These are phyloP conservation scores for Aureobasidium sp. DNA, from an alignment of 2,329 filamentous ascomycete genomes.

Conservation along the genomic window DNA sequence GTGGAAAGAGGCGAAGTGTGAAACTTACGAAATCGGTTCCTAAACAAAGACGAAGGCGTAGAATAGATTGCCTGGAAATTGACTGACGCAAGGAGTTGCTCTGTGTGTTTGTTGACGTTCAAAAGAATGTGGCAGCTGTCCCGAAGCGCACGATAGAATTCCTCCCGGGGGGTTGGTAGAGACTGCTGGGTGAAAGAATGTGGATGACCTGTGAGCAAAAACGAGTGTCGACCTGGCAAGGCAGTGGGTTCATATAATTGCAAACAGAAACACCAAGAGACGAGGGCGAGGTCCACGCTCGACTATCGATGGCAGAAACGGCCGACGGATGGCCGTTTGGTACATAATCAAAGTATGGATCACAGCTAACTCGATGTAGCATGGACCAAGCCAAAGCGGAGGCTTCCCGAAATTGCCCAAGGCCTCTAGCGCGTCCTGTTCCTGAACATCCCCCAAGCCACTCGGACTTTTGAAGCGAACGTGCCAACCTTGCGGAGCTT, in stretches of 20 bases:
- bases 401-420: slow-evolving; percentile 7
- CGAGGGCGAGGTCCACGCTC: not conserved
- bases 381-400: not conserved
- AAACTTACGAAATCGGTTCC: slow-evolving; percentile 11
- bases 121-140: slow-evolving; percentile 17
- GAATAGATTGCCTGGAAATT: slow-evolving; percentile 15
- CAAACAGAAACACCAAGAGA: not conserved
- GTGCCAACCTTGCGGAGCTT: slow-evolving; percentile 1
- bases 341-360: slow-evolving; percentile 8
- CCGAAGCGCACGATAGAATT: slow-evolving; percentile 10
- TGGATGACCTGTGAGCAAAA: slow-evolving; percentile 11
- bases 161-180: slow-evolving; percentile 10
- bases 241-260: slow-evolving; percentile 10
- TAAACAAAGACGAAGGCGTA: slow-evolving; percentile 14
- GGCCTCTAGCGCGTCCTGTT: slow-evolving; percentile 1
- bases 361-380: not conserved
- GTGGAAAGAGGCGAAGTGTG: not conserved
- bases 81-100: slow-evolving; percentile 8
- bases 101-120: slow-evolving; percentile 12
- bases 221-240: slow-evolving; percentile 3
- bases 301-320: slow-evolving; percentile 15
- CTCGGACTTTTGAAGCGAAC: slow-evolving; percentile 10
- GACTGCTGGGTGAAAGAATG: slow-evolving; percentile 11
- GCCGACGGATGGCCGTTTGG: slow-evolving; percentile 1
- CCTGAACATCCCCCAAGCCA: slow-evolving; percentile 10